Conservation (phyloP, 768 basidiomycete genomes). For the Tricholoma sp. region DNA sequence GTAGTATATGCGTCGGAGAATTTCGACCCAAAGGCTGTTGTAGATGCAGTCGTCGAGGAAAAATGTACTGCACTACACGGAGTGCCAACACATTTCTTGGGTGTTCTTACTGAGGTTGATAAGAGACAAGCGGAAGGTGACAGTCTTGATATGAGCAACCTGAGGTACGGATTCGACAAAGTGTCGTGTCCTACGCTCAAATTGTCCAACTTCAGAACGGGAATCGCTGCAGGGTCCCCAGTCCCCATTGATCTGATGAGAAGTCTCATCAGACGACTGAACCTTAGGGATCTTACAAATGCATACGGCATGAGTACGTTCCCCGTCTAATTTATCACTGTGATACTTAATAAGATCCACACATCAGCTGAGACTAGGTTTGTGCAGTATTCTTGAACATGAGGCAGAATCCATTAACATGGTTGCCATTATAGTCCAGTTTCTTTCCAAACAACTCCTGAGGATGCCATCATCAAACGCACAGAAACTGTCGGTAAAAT, state of each 20-base stretch:
- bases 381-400: neutral
- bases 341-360: slow-evolving; percentile 2
- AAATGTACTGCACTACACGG: slow-evolving; percentile 78
- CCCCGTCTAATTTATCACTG: neutral
- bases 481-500: slow-evolving; percentile 80
- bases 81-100: slow-evolving; percentile 83
- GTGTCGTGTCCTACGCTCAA: neutral
- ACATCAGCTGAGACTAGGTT: slow-evolving; percentile 67
- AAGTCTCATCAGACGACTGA: slow-evolving; percentile 59
- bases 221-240: slow-evolving; percentile 77
- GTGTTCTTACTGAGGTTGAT: slow-evolving; percentile 64
- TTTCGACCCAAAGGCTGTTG: slow-evolving; percentile 60
- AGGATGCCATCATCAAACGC: slow-evolving; percentile 66
- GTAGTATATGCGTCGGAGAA: slow-evolving; percentile 71
- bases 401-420: neutral
- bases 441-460: slow-evolving; percentile 72
- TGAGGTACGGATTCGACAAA: slow-evolving; percentile 41
- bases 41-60: slow-evolving; percentile 66
- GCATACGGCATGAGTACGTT: slow-evolving; percentile 86
- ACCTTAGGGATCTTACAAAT: slow-evolving; percentile 65
- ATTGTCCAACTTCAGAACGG: slow-evolving; percentile 45
- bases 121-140: slow-evolving; percentile 43
- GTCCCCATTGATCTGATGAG: slow-evolving; percentile 80
- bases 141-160: slow-evolving; percentile 38
- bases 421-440: slow-evolving; percentile 52